A percentile compares a stretch with the other conserved stretches of the same genome.
Evolutionary conservation across 139 green algal species (phyloP).

Genomic region (Haematococcus lacustris): DNA sequence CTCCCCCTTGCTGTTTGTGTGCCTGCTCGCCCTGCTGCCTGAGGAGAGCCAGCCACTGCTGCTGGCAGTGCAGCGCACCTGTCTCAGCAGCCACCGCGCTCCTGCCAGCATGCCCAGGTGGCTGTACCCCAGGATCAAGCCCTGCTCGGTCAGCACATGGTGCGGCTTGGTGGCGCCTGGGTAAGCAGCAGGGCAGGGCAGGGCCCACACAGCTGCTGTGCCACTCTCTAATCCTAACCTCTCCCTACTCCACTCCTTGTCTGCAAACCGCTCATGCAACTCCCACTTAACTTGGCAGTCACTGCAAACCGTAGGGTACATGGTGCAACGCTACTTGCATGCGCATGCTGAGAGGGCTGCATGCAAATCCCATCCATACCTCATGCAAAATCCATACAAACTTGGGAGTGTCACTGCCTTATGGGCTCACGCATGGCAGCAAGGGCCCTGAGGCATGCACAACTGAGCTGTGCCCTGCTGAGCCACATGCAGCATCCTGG

Average conservation of each 20-base stretch:
- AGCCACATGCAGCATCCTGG: background rate
- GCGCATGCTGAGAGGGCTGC: background rate
- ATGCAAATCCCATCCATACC: background rate
- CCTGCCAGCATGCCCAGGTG: slow-evolving; percentile 89
- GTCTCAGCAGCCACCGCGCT: slow-evolving; percentile 63
- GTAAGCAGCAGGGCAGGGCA: background rate
- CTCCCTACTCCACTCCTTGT: too few relatives aligned
- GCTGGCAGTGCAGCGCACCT: too few relatives aligned
- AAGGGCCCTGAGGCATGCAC: background rate
- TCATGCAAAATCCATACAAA: background rate
- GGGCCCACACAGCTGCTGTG: background rate
- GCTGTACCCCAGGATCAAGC: slow-evolving; percentile 70
- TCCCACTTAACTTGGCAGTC: too few relatives aligned
- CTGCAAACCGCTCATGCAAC: too few relatives aligned
- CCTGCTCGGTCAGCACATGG: slow-evolving; percentile 57
- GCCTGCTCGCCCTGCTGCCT: too few relatives aligned
- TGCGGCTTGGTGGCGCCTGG: slow-evolving; percentile 73
- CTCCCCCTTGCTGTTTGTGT: too few relatives aligned
- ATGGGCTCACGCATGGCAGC: background rate
- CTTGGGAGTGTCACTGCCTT: background rate
- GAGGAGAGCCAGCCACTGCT: too few relatives aligned
- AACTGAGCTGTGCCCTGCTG: background rate
- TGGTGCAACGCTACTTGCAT: background rate
- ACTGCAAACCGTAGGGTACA: background rate
- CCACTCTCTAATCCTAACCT: background rate